Conservation (phyloP, 495 filamentous ascomycete species). For the Margaritispora aquatica region DNA sequence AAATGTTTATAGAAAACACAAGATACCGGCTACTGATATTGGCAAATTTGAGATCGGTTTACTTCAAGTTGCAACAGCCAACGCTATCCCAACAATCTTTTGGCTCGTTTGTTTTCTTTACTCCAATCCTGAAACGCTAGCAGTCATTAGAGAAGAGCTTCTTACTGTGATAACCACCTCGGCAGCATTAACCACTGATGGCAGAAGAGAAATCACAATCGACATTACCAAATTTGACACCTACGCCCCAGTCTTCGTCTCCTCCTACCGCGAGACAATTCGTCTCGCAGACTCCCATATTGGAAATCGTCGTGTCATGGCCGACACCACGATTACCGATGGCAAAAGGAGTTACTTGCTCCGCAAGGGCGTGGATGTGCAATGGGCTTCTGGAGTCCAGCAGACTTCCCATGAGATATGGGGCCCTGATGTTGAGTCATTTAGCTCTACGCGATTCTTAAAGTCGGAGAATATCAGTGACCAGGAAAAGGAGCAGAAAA, state of each 20-base stretch:
- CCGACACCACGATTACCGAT: conserved; percentile 35
- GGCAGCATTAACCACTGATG: background rate
- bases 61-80: conserved; percentile 37
- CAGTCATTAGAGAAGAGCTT: conserved; percentile 27
- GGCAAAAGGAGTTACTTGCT: conserved; percentile 29
- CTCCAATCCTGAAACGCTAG: conserved; percentile 17
- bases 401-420: conserved; percentile 37
- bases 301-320: conserved; percentile 37
- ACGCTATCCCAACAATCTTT: conserved; percentile 1
- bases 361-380: conserved; percentile 32
- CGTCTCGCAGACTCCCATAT: conserved; percentile 27
- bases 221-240: conserved; percentile 17
- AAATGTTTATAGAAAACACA: background rate
- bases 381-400: conserved; percentile 39
- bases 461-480: conserved; percentile 23
- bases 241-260: conserved; percentile 23
- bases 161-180: conserved; percentile 8
- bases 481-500: conserved; percentile 20
- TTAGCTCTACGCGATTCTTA: conserved; percentile 38
- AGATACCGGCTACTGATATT: conserved; percentile 3
- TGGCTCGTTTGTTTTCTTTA: background rate
- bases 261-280: conserved; percentile 24
- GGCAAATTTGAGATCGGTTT: conserved; percentile 34
- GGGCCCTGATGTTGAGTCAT: conserved; percentile 34
- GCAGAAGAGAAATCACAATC: background rate